Percentiles rank a stretch among this genome's conserved stretches.
These are phyloP conservation scores for Wickerhamomyces sydowiorum DNA, from an alignment of 805 yeast species.

Conservation along the genomic window DNA sequence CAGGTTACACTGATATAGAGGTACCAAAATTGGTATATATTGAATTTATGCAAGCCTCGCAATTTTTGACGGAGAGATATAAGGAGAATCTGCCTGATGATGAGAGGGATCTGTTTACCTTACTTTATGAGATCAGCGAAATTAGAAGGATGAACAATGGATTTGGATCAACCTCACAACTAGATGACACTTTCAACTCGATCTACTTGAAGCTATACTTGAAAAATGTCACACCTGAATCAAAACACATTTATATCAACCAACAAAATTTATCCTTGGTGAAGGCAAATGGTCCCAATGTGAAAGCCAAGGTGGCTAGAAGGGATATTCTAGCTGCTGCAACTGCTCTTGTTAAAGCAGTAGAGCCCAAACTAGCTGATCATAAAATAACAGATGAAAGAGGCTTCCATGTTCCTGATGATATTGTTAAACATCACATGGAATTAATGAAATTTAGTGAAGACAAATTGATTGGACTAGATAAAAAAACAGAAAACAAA, in stretches of 20 bases:
- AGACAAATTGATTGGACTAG: too few relatives aligned
- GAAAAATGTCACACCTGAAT: slow-evolving; percentile 2
- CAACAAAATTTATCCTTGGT: not conserved
- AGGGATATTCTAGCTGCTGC: slow-evolving; percentile 38
- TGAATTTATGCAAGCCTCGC: slow-evolving; percentile 35
- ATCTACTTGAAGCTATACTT: slow-evolving; percentile 47
- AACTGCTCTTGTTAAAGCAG: slow-evolving; percentile 8
- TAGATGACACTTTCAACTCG: slow-evolving; percentile 68
- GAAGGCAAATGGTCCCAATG: slow-evolving; percentile 12
- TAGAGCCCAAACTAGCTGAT: slow-evolving; percentile 13
- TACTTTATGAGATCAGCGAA: slow-evolving; percentile 48
- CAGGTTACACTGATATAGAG: slow-evolving; percentile 44
- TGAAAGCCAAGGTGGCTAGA: slow-evolving; percentile 40
- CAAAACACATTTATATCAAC: slow-evolving; percentile 6
- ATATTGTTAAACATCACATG: slow-evolving; percentile 4
- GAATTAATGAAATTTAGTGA: too few relatives aligned
- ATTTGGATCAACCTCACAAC: slow-evolving; percentile 67
- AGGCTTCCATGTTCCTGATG: slow-evolving; percentile 5
- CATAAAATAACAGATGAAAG: slow-evolving; percentile 9
- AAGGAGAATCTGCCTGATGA: slow-evolving; percentile 31
- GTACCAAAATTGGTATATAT: slow-evolving; percentile 40
- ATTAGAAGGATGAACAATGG: slow-evolving; percentile 73
- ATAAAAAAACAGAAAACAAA: too few relatives aligned
- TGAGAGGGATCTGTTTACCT: slow-evolving; percentile 34
- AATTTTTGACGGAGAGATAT: slow-evolving; percentile 21